Evolutionary conservation across 306 rosid genomes (phyloP).

Genomic region (Quercus ilex): DNA sequence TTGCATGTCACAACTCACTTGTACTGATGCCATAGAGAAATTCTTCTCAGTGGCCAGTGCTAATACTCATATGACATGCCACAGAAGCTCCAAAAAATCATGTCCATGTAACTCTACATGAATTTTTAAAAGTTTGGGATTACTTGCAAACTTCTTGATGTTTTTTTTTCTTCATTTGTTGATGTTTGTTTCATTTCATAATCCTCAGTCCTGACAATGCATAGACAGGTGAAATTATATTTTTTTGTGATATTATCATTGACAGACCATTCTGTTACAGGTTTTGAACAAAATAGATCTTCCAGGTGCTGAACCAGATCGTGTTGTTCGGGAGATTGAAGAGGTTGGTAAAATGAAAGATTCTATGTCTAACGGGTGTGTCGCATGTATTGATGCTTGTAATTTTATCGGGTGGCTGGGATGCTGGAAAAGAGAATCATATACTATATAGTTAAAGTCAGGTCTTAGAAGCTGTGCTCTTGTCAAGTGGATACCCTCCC

Average conservation of each 20-base stretch:
- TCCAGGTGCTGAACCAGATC: slow-evolving; percentile 94
- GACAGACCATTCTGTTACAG: slow-evolving; percentile 37
- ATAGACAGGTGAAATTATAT: slow-evolving; percentile 6
- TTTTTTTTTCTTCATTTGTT: background rate
- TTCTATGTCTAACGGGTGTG: background rate
- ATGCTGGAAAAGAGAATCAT: background rate
- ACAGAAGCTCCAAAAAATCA: background rate
- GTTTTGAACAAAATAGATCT: slow-evolving; percentile 95
- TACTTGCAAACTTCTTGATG: background rate
- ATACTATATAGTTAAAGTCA: no score
- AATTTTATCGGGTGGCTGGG: background rate
- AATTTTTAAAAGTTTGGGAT: background rate
- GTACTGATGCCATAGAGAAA: background rate
- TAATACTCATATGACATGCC: background rate
- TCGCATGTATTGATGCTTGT: background rate
- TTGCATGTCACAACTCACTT: background rate
- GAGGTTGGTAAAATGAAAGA: slow-evolving; percentile 50
- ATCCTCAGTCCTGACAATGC: slow-evolving; percentile 5
- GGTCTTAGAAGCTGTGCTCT: no score
- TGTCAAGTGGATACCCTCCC: no score
- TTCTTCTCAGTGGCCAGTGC: background rate
- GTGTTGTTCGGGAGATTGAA: slow-evolving; percentile 79
- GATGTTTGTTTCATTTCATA: background rate
- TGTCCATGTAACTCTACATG: background rate
- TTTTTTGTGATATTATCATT: slow-evolving; percentile 1